Evolutionary conservation across 1,284 basidiomycete species (phyloP), one percentile per base, ranked within the genome.

Genomic region (Tilletia indica): DNA sequence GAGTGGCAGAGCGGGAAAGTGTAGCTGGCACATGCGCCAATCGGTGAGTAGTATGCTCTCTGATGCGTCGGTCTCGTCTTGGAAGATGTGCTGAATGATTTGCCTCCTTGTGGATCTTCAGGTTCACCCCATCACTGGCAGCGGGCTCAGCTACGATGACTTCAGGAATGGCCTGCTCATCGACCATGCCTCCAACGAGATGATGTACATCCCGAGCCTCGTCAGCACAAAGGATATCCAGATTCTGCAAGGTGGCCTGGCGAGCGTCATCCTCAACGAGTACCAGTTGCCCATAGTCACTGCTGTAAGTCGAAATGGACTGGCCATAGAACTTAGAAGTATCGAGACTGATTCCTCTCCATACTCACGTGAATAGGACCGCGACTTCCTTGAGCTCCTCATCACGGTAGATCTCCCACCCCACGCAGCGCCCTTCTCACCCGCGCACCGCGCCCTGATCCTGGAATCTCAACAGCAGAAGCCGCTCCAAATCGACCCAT

Each of bases 311-410:
- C 42, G 42, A 9, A 9, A 45, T 14, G 42, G n/a, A 58, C 56
- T 54, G 6, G 9, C n/a, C 11, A 61, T 21, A 61, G 4, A 38
- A 19, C 34, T 25, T 36, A 61, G 12, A 11, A 14, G 4, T 61
- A 45, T 14, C 42, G 6, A 9, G 42, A 45, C 42, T 9, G 42
- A 8, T 45, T 45, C 42, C 14, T 45, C 14, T 6, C 5, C 3
- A 58, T 31, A 8, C 11, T 6, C 21, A 25, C 56, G 4, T 34
- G 8, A 8, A 8, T 67, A 77, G 42, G 75, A 82, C 68, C 71
- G 81, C 34, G 81, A 82, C 73, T 82, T 82, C 73, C 72, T 80
- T 8, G 74, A 81, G 75, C 76, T 81, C 67, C 72, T 82, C 0
- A 38, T 82, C 16, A 78, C 78, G 6, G 48, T 82, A 70, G 77